Percentiles rank a stretch among this genome's conserved stretches.
Evolutionary conservation across 768 basidiomycete species (phyloP).

Genomic region (Cystobasidiopsis lactophilus): DNA sequence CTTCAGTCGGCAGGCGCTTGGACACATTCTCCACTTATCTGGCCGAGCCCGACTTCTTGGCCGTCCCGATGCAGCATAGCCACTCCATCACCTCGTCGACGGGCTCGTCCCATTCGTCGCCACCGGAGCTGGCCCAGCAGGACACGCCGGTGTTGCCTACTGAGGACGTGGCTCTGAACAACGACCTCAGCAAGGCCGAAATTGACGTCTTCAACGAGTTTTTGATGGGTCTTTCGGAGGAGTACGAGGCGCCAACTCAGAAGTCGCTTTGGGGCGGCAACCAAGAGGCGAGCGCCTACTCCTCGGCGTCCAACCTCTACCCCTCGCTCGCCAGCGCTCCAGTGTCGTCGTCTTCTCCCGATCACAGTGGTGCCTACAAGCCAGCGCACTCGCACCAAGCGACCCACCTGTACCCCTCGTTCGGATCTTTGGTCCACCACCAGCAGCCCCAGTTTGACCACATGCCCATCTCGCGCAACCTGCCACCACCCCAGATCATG

Average conservation of each 20-base stretch:
- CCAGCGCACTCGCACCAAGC: background rate
- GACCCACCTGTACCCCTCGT: background rate
- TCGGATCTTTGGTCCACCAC: background rate
- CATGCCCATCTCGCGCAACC: background rate
- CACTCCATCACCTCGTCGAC: too few species aligned
- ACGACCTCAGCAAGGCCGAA: background rate
- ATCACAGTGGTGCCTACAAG: background rate
- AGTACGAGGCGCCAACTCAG: background rate
- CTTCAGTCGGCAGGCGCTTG: background rate
- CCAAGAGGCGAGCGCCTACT: background rate
- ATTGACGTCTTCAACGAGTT: slow-evolving; percentile 1
- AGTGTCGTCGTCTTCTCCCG: background rate
- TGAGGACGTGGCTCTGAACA: too few species aligned
- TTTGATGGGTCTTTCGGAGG: background rate
- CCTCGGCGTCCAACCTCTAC: background rate
- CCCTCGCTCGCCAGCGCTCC: background rate
- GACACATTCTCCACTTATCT: background rate
- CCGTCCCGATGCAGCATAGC: background rate
- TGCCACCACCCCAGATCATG: background rate
- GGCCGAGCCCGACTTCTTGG: background rate
- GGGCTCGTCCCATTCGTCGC: too few species aligned
- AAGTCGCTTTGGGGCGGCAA: too few species aligned
- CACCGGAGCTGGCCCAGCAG: too few species aligned
- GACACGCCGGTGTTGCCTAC: too few species aligned
- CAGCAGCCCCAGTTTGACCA: background rate